Evolutionary conservation across 108 stramenopile species (phyloP).

Genomic region (Bacterosira constricta): DNA sequence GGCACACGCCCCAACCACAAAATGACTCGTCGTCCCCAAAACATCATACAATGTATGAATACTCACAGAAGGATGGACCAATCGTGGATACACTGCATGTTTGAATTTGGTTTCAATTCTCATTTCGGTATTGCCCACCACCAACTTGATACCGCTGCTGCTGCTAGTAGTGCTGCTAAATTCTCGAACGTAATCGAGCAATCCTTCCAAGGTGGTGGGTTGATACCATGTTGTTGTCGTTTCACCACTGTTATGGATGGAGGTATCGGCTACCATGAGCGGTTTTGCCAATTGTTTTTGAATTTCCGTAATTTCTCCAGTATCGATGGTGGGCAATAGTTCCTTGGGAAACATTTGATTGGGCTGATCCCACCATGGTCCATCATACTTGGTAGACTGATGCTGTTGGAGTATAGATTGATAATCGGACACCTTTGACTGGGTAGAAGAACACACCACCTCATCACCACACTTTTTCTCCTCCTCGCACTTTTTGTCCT

Average conservation of each 20-base stretch:
- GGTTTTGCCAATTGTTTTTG: slow-evolving; percentile 49
- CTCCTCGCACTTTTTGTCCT: slow-evolving; percentile 40
- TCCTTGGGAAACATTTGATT: slow-evolving; percentile 75
- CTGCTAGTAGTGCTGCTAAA: slow-evolving; percentile 40
- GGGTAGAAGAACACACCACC: slow-evolving; percentile 52
- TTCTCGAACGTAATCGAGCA: slow-evolving; percentile 77
- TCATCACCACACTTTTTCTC: slow-evolving; percentile 21
- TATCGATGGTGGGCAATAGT: slow-evolving; percentile 36
- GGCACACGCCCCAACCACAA: slow-evolving; percentile 74
- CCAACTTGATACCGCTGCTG: slow-evolving; percentile 76
- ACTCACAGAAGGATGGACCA: slow-evolving; percentile 68
- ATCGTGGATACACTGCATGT: slow-evolving; percentile 67
- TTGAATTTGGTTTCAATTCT: slow-evolving; percentile 91
- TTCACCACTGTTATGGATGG: slow-evolving; percentile 70
- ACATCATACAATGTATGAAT: slow-evolving; percentile 63
- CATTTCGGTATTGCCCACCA: slow-evolving; percentile 96
- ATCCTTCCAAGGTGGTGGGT: slow-evolving; percentile 73
- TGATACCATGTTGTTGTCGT: slow-evolving; percentile 95
- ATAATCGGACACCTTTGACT: slow-evolving; percentile 58
- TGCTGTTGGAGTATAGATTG: too few relatives aligned
- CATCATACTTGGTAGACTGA: slow-evolving; percentile 23
- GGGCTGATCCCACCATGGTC: slow-evolving; percentile 69
- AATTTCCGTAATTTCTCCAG: background rate
- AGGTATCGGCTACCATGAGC: slow-evolving; percentile 70
- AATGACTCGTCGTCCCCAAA: slow-evolving; percentile 16